phyloP scores from a whole-genome alignment of 768 basidiomycete species.

The Trametes elegans region DNA sequence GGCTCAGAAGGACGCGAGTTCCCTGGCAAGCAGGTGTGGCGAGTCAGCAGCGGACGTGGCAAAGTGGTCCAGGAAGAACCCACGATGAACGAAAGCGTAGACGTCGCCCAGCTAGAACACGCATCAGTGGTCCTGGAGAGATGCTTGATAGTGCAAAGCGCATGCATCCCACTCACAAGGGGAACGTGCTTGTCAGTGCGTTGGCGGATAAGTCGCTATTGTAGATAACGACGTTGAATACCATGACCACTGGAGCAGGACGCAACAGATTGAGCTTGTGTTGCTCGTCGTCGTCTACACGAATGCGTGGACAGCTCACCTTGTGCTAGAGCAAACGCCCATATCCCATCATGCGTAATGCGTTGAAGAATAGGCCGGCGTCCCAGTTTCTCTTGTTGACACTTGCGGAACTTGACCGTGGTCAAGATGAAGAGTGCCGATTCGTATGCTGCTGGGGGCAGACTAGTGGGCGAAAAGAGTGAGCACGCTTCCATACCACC shows the following conservation, averaged over 20 bases:
- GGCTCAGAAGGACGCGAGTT: no score
- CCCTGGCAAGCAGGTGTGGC: no score
- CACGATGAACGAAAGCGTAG: no score
- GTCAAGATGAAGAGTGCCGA: conserved; percentile 10
- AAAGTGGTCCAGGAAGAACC: no score
- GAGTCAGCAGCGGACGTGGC: no score
- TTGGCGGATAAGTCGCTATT: conserved; percentile 5
- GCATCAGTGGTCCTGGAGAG: no score
- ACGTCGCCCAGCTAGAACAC: no score
- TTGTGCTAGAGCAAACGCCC: conserved; percentile 8
- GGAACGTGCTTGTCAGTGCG: conserved; percentile 9
- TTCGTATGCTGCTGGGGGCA: conserved; percentile 1
- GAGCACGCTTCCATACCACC: not conserved
- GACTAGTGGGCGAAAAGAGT: not conserved
- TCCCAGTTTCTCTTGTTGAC: not conserved
- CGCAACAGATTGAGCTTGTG: not conserved
- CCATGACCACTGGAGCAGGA: conserved; percentile 12
- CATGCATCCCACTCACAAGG: conserved; percentile 1
- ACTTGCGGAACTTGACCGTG: not conserved
- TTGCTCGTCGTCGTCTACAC: not conserved
- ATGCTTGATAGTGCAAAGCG: no score
- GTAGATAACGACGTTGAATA: conserved; percentile 17
- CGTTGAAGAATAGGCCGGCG: not conserved
- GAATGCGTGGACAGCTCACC: not conserved
- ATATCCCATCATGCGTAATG: conserved; percentile 10